Percentiles rank a stretch among this genome's conserved stretches.
These are phyloP conservation scores for Lentinus tigrinus DNA, from an alignment of 768 basidiomycete species.

Conservation along the genomic window DNA sequence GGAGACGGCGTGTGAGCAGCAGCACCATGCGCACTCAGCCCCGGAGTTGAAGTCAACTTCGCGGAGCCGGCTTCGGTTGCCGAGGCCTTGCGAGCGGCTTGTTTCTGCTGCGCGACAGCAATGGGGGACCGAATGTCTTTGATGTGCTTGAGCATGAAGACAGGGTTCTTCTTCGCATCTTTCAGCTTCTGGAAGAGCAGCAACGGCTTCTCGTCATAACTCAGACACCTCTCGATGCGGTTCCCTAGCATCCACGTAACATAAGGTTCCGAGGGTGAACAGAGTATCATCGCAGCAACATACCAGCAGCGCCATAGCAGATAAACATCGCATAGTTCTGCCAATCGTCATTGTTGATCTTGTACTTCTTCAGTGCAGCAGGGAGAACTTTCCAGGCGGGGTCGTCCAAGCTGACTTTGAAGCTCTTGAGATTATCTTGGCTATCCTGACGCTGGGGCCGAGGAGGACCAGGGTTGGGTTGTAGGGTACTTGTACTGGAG, in stretches of 20 bases:
- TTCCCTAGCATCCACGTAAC: slow-evolving; percentile 45
- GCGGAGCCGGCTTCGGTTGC: slow-evolving; percentile 35
- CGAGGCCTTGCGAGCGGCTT: slow-evolving; percentile 77
- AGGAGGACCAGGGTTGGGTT: slow-evolving; percentile 37
- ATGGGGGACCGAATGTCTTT: slow-evolving; percentile 97
- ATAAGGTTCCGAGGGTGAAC: background rate
- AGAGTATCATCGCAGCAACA: slow-evolving; percentile 23
- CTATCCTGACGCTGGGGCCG: slow-evolving; percentile 62
- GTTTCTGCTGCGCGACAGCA: slow-evolving; percentile 94
- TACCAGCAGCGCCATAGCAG: slow-evolving; percentile 91
- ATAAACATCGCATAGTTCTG: slow-evolving; percentile 99
- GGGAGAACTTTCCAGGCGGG: slow-evolving; percentile 99
- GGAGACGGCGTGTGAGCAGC: slow-evolving; percentile 36
- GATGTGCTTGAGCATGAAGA: slow-evolving; percentile 98
- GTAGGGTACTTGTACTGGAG: slow-evolving; percentile 5
- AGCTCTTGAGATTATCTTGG: slow-evolving; percentile 80
- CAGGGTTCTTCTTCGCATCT: slow-evolving; percentile 95
- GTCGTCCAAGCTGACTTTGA: slow-evolving; percentile 97
- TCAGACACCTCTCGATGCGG: slow-evolving; percentile 88
- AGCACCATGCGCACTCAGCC: slow-evolving; percentile 32
- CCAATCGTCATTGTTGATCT: slow-evolving; percentile 98
- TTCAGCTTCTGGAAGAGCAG: slow-evolving; percentile 97
- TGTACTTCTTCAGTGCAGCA: slow-evolving; percentile 97
- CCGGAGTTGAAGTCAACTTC: slow-evolving; percentile 33
- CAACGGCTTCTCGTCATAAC: slow-evolving; percentile 97